A percentile compares a stretch with the other conserved stretches of the same genome.
These are phyloP conservation scores for Periconia sp. DNA, from an alignment of 2,329 filamentous ascomycete genomes.

Conservation along the genomic window DNA sequence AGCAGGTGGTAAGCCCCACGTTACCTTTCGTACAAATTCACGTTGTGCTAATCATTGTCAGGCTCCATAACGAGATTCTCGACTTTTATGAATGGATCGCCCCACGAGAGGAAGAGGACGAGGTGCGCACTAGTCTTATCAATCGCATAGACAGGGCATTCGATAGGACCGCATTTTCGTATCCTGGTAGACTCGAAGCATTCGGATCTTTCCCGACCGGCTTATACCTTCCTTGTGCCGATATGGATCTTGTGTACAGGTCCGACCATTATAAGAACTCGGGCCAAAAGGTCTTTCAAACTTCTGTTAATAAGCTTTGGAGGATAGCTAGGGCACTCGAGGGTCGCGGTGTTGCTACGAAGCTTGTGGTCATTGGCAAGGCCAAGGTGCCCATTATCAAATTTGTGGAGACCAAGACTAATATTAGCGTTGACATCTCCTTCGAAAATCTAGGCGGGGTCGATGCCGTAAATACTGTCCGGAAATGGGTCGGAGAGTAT, in stretches of 20 bases:
- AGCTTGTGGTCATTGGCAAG: slow-evolving; percentile 68
- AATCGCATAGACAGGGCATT: slow-evolving; percentile 66
- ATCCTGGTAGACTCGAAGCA: slow-evolving; percentile 62
- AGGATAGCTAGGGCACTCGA: slow-evolving; percentile 64
- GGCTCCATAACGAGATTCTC: slow-evolving; percentile 84
- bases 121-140: slow-evolving; percentile 72
- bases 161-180: slow-evolving; percentile 27
- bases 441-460: slow-evolving; percentile 90
- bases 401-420: slow-evolving; percentile 76
- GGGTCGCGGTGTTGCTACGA: slow-evolving; percentile 56
- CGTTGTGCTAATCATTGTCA: slow-evolving; percentile 34
- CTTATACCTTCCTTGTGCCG: slow-evolving; percentile 72
- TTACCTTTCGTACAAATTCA: neutral
- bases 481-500: slow-evolving; percentile 74
- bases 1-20: slow-evolving; percentile 45
- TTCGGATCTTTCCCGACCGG: slow-evolving; percentile 97
- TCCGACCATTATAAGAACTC: slow-evolving; percentile 62
- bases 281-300: slow-evolving; percentile 40
- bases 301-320: slow-evolving; percentile 54
- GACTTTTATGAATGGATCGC: slow-evolving; percentile 87
- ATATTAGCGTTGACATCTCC: slow-evolving; percentile 85
- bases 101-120: slow-evolving; percentile 75
- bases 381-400: slow-evolving; percentile 93
- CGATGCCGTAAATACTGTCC: slow-evolving; percentile 76
- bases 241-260: slow-evolving; percentile 91